phyloP scores from a whole-genome alignment of 1,139 yeast species.

The Yamadazyma kanchanaburiensis region DNA sequence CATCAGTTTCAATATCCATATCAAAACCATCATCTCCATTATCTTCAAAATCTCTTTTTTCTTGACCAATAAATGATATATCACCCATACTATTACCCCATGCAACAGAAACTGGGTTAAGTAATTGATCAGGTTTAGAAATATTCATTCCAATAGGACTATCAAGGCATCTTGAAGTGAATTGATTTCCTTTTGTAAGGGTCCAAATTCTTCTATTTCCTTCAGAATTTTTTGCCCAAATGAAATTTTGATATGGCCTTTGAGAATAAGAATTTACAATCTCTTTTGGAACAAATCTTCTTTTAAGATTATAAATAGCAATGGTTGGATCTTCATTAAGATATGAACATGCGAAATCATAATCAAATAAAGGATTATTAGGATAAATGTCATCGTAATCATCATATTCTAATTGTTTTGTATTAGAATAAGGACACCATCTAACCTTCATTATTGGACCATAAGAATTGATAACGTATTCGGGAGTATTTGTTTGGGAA shows the following conservation, averaged over 20 bases:
- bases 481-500: conserved; percentile 44
- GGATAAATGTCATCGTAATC: conserved; percentile 6
- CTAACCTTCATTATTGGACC: conserved; percentile 72
- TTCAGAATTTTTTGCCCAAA: conserved; percentile 34
- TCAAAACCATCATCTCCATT: conserved; percentile 2
- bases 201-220: conserved; percentile 35
- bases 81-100: conserved; percentile 53
- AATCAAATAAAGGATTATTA: conserved; percentile 29
- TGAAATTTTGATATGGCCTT: conserved; percentile 42
- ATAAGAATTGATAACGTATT: conserved; percentile 69
- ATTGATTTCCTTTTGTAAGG: conserved; percentile 44
- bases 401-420: conserved; percentile 2
- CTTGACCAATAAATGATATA: conserved; percentile 53
- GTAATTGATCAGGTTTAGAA: conserved; percentile 49
- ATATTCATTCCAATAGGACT: conserved; percentile 25
- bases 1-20: conserved; percentile 6
- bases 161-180: conserved; percentile 53
- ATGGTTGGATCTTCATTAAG: conserved; percentile 74
- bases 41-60: conserved; percentile 39
- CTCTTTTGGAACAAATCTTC: conserved; percentile 75
- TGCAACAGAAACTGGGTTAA: conserved; percentile 50
- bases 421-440: conserved; percentile 48
- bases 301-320: conserved; percentile 66
- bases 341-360: conserved; percentile 76
- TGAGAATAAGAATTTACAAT: conserved; percentile 54